Percentiles rank a stretch among this genome's conserved stretches.
These are phyloP conservation scores for Millerozyma miso DNA, from an alignment of 805 yeast genomes.

Conservation along the genomic window DNA sequence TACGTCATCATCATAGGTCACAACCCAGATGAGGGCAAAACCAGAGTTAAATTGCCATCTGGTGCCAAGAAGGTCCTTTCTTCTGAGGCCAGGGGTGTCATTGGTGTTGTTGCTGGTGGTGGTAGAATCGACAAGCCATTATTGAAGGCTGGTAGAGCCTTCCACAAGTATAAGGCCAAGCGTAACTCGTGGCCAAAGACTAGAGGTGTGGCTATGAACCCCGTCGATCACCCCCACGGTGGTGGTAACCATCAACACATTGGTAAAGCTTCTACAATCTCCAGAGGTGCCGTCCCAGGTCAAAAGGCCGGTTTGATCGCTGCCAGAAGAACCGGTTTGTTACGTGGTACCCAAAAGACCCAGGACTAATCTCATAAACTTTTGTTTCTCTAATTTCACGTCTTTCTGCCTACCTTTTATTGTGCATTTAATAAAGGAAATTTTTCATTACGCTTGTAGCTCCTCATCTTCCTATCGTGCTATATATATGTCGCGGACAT, in stretches of 20 bases:
- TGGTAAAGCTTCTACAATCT: constrained; percentile 99
- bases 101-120: constrained; percentile 99
- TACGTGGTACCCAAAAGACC: constrained; percentile 98
- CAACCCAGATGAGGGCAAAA: constrained; percentile 98
- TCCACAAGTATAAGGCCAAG: constrained; percentile 99
- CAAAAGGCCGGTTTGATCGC: constrained; percentile 99
- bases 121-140: constrained; percentile 99
- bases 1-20: constrained; percentile 98
- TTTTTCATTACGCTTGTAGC: background rate
- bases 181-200: constrained; percentile 99
- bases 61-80: constrained; percentile 97
- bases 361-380: constrained; percentile 26
- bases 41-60: constrained; percentile 98
- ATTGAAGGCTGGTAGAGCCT: constrained; percentile 99
- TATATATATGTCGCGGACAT: too few relatives aligned
- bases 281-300: constrained; percentile 99
- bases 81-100: constrained; percentile 98
- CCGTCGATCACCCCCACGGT: constrained; percentile 99
- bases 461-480: background rate
- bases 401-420: background rate
- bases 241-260: constrained; percentile 96
- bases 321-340: constrained; percentile 99
- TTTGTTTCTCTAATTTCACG: background rate
- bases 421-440: constrained; percentile 2
- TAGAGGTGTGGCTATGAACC: constrained; percentile 99